Evolutionary conservation across 352 stramenopile species (phyloP).

Genomic region (Globisporangium iwayamae): DNA sequence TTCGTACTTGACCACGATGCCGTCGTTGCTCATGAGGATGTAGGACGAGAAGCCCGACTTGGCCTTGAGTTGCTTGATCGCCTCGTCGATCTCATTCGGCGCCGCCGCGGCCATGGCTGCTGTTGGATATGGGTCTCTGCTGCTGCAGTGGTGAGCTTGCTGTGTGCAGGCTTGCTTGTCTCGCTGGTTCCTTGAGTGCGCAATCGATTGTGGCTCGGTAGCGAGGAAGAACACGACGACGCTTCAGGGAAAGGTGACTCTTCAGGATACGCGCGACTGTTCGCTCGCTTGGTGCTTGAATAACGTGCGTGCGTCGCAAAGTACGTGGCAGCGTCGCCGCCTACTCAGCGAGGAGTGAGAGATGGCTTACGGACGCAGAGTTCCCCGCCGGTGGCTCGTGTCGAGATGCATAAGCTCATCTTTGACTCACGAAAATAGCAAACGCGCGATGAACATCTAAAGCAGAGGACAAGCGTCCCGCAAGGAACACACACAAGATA

Average conservation of each 20-base stretch:
- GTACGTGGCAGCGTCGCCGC: too few relatives aligned
- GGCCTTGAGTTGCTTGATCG: conserved; percentile 90
- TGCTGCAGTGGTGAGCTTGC: background rate
- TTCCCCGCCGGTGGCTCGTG: too few relatives aligned
- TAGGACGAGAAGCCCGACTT: conserved; percentile 88
- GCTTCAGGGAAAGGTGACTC: background rate
- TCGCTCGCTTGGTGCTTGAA: too few relatives aligned
- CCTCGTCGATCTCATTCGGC: conserved; percentile 90
- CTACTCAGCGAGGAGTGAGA: too few relatives aligned
- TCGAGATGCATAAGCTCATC: background rate
- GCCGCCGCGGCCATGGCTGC: conserved; percentile 60
- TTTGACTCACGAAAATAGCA: background rate
- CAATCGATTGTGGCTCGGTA: too few relatives aligned
- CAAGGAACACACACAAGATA: background rate
- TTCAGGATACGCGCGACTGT: background rate
- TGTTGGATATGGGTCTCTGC: background rate
- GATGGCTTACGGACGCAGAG: background rate
- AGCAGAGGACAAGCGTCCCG: background rate
- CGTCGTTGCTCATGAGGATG: conserved; percentile 93
- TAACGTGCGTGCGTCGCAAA: too few relatives aligned
- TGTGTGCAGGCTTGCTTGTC: background rate
- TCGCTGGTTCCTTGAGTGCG: background rate
- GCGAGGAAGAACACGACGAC: background rate
- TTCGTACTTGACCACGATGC: conserved; percentile 92
- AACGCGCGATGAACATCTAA: background rate